Evolutionary conservation across 192 early-diverging fungal genomes (phyloP), one percentile per base, ranked within the genome.

Genomic region (Umbelopsis sp.): DNA sequence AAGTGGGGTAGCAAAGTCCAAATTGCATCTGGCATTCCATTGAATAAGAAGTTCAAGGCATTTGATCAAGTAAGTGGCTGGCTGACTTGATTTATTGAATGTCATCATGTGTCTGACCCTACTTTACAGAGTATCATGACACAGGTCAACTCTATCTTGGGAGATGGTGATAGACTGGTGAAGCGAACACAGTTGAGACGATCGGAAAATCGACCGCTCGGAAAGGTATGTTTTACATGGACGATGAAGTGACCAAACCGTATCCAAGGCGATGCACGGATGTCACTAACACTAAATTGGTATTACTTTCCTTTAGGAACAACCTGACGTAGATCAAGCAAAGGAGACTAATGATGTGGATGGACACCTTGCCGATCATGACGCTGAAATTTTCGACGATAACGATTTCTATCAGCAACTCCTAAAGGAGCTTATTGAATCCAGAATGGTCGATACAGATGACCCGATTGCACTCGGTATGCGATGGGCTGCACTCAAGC

Each of bases 331-430:
- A 31, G 74, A 86, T 43, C 45, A 83, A 16, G 72, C 69, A 16
- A 71, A 75, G 44, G 70, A 71, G n/a, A 5, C 16, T 49, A 9
- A 5, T 21, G 72, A 78, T 43, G 80, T 82, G 45, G 80, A 91
- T 69, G 80, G 80, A 22, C 86, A 88, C 74, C 75, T 91, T 50
- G 77, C 84, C 34, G 89, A 95, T 54, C 87, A 93, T 68, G 95
- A 97, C 68, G 70, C 80, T 12, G 93, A 98, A 65, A 90, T 99
- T 34, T 99, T 97, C 83, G 97, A 99, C 74, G 97, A 99, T 73
- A 86, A 89, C 1, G 97, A 99, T 79, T 99, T 95, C 77, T 99
- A 99, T 79, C 91, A 94, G 72, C 93, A 95, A 65, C 84, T 96
- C 51, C 73, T 99, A 69, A 92, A 95, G 51, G 97, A 99, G 82